These are phyloP conservation scores for Amanita rimosa DNA, from an alignment of 768 basidiomycete species.

Conservation along the genomic window DNA sequence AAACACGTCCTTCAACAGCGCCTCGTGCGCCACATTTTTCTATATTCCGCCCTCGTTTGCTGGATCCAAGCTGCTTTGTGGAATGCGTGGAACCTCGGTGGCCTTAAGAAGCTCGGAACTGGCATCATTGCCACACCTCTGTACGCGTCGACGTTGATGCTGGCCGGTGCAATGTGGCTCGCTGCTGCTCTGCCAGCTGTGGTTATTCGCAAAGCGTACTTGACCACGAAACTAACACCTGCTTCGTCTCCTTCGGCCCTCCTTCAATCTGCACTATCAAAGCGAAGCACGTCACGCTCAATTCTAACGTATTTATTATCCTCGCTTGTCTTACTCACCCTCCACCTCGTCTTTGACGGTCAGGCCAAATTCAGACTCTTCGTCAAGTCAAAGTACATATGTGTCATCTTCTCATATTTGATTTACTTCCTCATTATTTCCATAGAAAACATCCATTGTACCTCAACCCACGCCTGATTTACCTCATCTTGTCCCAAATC, in stretches of 20 bases:
- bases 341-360: conserved; percentile 30
- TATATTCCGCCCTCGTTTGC: conserved; percentile 34
- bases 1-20: conserved; percentile 53
- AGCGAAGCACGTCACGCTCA: conserved; percentile 33
- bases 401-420: background rate
- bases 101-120: conserved; percentile 17
- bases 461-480: conserved; percentile 57
- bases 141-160: conserved; percentile 30
- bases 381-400: conserved; percentile 49
- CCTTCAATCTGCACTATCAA: conserved; percentile 33
- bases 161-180: conserved; percentile 34
- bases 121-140: conserved; percentile 26
- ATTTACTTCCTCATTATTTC: background rate
- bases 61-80: conserved; percentile 31
- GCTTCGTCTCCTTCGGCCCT: conserved; percentile 42
- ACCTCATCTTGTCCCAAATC: conserved; percentile 43
- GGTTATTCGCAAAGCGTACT: conserved; percentile 44
- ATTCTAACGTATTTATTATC: conserved; percentile 36
- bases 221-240: conserved; percentile 43
- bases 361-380: conserved; percentile 43
- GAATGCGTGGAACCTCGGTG: conserved; percentile 33
- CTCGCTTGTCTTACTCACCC: conserved; percentile 26
- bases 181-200: conserved; percentile 44
- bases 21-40: conserved; percentile 42
- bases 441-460: conserved; percentile 64